A percentile compares a stretch with the other conserved stretches of the same genome.
Evolutionary conservation across 331 rosid species (phyloP).

Genomic region (Malus hybrid): DNA sequence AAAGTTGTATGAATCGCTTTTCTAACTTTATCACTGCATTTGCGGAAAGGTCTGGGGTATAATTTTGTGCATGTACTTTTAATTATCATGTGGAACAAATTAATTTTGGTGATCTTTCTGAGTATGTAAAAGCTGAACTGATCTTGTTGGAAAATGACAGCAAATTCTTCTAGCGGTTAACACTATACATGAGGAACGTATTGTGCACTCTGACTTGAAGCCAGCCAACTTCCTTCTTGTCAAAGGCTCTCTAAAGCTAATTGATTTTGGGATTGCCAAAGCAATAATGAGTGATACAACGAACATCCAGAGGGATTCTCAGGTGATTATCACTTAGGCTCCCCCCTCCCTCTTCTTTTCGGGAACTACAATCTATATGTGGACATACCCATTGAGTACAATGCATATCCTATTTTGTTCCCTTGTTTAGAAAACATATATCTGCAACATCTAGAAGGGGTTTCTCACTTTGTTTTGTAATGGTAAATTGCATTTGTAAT

Average conservation of each 20-base stretch:
- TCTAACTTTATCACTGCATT: neutral
- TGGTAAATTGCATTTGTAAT: neutral
- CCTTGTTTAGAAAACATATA: neutral
- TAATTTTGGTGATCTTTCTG: neutral
- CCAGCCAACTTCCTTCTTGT: constrained; percentile 98
- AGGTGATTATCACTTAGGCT: constrained; percentile 39
- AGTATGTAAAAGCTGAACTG: neutral
- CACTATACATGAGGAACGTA: constrained; percentile 98
- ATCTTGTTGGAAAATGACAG: constrained; percentile 37
- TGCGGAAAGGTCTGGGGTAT: neutral
- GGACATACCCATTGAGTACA: constrained; percentile 2
- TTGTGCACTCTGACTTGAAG: constrained; percentile 96
- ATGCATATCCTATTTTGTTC: constrained; percentile 9
- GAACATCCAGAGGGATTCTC: constrained; percentile 94
- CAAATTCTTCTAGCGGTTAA: constrained; percentile 94
- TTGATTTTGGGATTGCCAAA: constrained; percentile 96
- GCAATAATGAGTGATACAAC: constrained; percentile 97
- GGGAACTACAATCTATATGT: neutral
- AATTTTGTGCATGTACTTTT: neutral
- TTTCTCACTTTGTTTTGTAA: neutral
- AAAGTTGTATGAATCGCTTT: neutral
- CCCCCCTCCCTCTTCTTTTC: neutral
- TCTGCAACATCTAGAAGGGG: neutral
- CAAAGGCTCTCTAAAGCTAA: constrained; percentile 86
- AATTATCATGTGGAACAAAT: neutral